Conservation (phyloP, 768 basidiomycete genomes). For the Mycena amicta region DNA sequence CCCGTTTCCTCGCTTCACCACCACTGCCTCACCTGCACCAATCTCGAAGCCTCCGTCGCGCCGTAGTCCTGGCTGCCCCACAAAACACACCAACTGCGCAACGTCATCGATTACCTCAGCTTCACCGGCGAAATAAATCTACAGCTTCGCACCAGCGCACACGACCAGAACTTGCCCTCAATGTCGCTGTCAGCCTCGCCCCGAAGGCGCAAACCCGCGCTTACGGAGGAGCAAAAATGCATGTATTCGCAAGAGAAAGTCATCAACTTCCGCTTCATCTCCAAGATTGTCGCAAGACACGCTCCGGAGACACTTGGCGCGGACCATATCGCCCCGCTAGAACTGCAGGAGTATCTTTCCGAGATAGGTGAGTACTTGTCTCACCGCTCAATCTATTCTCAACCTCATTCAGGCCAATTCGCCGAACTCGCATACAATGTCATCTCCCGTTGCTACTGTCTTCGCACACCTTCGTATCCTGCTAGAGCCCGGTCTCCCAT, state of each 20-base stretch:
- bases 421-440: constrained; percentile 53
- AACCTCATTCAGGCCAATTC: constrained; percentile 47
- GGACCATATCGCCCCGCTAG: constrained; percentile 40
- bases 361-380: constrained; percentile 40
- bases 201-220: constrained; percentile 13
- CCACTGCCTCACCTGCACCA: background rate
- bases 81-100: background rate
- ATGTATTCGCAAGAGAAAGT: constrained; percentile 57
- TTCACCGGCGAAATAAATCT: background rate
- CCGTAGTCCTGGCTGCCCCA: background rate
- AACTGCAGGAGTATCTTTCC: constrained; percentile 42
- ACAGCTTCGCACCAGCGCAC: background rate
- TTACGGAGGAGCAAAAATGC: constrained; percentile 44
- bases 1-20: background rate
- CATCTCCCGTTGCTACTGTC: constrained; percentile 44
- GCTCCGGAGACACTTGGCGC: constrained; percentile 45
- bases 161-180: background rate
- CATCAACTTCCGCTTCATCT: constrained; percentile 59
- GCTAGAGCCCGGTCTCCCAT: constrained; percentile 46
- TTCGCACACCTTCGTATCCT: constrained; percentile 43
- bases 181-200: background rate
- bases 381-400: background rate
- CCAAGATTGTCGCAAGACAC: constrained; percentile 47
- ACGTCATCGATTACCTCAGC: background rate
- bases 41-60: background rate